Evolutionary conservation across 2,329 filamentous ascomycete genomes (phyloP), one percentile per base, ranked within the genome.

Genomic region (Penicillium freii): DNA sequence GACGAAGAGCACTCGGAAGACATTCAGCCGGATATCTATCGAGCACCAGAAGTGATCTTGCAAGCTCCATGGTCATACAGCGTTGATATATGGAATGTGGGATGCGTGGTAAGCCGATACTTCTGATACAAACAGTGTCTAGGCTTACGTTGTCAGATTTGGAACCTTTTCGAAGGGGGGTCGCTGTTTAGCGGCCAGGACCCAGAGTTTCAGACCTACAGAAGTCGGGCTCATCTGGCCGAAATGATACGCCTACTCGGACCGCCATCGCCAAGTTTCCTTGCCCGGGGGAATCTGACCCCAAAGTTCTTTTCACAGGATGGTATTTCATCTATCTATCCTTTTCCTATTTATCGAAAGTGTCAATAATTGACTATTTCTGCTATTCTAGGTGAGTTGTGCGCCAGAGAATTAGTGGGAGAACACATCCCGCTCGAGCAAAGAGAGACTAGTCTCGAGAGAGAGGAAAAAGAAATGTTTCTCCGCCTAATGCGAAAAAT

Each of bases 61-160:
- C 62, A 73, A 63, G 69, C 63, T 3, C 73, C 75, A 1, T 84
- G 80, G 81, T 69, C 70, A 0, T 80, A 77, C 51, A 69, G 73
- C 19, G 70, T 80, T 15, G 81, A 84, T 66, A 78, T 84, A 51
- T 84, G 81, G 81, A 82, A 80, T 55, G 72, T 74, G 4, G 80
- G 80, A 9, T 79, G 76, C 54, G 76, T 83, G 80, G 79, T 81
- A 71, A 56, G 46, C 40, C 8, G 8, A 43, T 27, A 43, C 23
- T 27, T n/a, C 15, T 25, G 7, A 3, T 43, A 3, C 21, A 42
- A 5, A 5, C 5, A 17, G 39, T 42, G 17, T 1, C 2, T n/a
- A 27, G 4, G 4, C 40, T 43, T 43, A 43, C 23, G 0, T 4
- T 58, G 1, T 54, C 53, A 81, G 80, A 74, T 80, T 29, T 83